Conservation (phyloP, 495 filamentous ascomycete genomes). For the Friedmanniomyces endolithicus region DNA sequence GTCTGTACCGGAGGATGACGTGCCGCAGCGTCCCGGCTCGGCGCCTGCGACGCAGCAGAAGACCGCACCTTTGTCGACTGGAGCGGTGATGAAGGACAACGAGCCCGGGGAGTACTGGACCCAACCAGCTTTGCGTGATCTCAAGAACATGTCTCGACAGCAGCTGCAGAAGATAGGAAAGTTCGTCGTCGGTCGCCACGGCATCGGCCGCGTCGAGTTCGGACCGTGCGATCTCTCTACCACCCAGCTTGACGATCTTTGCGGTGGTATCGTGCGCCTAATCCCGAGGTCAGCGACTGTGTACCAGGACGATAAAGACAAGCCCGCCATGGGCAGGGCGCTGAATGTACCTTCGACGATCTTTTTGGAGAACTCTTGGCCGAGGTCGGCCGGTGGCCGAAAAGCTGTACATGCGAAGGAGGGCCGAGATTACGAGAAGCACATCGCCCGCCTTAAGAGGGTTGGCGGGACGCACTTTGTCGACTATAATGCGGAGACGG, state of each 20-base stretch:
- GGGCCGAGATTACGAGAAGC: slow-evolving; percentile 55
- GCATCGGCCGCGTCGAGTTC: slow-evolving; percentile 68
- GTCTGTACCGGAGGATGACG: slow-evolving; percentile 59
- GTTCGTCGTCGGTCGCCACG: slow-evolving; percentile 70
- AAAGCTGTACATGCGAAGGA: slow-evolving; percentile 41
- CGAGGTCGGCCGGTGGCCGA: slow-evolving; percentile 52
- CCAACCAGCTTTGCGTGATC: slow-evolving; percentile 55
- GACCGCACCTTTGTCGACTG: background rate
- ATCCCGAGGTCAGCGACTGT: slow-evolving; percentile 67
- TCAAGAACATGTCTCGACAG: slow-evolving; percentile 59
- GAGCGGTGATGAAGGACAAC: slow-evolving; percentile 32
- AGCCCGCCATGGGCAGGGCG: slow-evolving; percentile 70
- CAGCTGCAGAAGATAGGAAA: slow-evolving; percentile 56
- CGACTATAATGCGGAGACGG: slow-evolving; percentile 60
- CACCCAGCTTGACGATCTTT: slow-evolving; percentile 59
- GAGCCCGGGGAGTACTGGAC: slow-evolving; percentile 73
- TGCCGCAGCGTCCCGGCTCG: slow-evolving; percentile 24
- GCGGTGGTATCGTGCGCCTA: slow-evolving; percentile 59
- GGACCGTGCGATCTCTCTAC: slow-evolving; percentile 67
- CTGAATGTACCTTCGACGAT: slow-evolving; percentile 85
- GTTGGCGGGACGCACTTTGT: slow-evolving; percentile 71
- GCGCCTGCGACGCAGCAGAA: slow-evolving; percentile 7
- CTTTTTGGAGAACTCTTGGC: slow-evolving; percentile 78
- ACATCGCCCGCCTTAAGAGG: slow-evolving; percentile 65
- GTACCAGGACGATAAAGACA: slow-evolving; percentile 60